Conservation (phyloP, 2,329 filamentous ascomycete species). For the Fusarium paranaense region DNA sequence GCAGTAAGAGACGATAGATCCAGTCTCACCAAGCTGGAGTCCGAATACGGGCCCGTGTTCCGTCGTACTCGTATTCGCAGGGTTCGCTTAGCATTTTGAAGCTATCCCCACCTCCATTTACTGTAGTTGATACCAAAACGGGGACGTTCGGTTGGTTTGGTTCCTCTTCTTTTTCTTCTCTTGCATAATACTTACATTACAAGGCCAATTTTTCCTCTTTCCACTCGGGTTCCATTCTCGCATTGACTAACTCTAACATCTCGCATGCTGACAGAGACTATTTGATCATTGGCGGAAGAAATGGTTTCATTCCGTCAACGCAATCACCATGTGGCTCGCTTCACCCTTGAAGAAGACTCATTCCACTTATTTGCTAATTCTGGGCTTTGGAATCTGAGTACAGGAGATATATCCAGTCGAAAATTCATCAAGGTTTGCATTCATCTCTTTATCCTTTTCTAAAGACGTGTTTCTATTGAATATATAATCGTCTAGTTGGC, state of each 20-base stretch:
- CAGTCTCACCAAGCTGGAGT: not conserved
- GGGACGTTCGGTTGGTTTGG: not conserved
- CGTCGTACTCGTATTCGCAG: constrained; percentile 32
- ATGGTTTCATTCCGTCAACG: not conserved
- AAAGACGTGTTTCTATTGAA: not conserved
- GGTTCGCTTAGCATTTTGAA: not conserved
- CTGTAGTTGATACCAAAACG: too few species aligned
- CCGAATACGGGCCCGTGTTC: constrained; percentile 10
- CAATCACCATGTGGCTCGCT: not conserved
- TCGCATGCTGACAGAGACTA: not conserved
- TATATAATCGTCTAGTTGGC: not conserved
- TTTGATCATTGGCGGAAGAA: not conserved
- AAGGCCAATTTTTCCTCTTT: not conserved
- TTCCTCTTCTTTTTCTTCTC: not conserved
- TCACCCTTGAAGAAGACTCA: not conserved
- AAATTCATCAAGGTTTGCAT: not conserved
- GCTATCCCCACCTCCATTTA: not conserved
- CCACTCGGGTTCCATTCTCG: not conserved
- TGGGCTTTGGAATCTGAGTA: too few species aligned
- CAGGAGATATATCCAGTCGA: not conserved
- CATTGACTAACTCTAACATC: not conserved
- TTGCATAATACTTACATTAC: not conserved
- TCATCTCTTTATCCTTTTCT: not conserved
- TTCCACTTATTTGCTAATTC: not conserved
- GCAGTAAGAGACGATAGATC: not conserved